These are phyloP conservation scores for Megacollybia marginata DNA, from an alignment of 768 basidiomycete species.

Conservation along the genomic window DNA sequence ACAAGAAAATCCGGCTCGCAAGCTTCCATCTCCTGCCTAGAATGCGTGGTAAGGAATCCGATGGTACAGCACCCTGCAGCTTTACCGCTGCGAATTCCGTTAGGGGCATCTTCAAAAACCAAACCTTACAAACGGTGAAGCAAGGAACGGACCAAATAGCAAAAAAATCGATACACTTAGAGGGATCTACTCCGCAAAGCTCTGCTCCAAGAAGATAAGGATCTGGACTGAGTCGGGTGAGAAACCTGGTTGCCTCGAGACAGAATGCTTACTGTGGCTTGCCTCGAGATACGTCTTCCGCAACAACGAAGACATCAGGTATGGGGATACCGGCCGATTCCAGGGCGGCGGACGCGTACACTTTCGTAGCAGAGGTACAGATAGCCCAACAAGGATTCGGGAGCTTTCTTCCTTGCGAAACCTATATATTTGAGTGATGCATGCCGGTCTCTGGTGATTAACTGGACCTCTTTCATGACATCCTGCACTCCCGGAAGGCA, in stretches of 20 bases:
- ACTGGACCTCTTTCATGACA: conserved; percentile 47
- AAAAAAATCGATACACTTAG: conserved; percentile 37
- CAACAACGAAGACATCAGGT: conserved; percentile 69
- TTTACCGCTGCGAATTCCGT: conserved; percentile 72
- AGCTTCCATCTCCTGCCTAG: conserved; percentile 56
- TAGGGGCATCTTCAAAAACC: conserved; percentile 90
- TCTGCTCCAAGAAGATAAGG: conserved; percentile 86
- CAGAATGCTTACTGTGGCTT: conserved; percentile 57
- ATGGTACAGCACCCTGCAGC: conserved; percentile 82
- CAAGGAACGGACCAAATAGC: conserved; percentile 2
- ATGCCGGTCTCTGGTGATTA: too few relatives aligned
- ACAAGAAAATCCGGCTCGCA: conserved; percentile 64
- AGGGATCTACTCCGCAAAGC: conserved; percentile 54
- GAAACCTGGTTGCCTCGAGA: conserved; percentile 2
- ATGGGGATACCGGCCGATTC: conserved; percentile 55
- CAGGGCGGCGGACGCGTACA: conserved; percentile 71
- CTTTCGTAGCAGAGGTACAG: conserved; percentile 77
- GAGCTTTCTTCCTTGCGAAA: conserved; percentile 25
- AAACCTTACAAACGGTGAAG: conserved; percentile 38
- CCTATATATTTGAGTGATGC: conserved; percentile 15
- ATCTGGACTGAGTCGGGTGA: conserved; percentile 50
- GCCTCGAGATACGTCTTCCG: conserved; percentile 77
- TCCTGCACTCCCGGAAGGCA: conserved; percentile 64
- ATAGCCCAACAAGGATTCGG: conserved; percentile 78
- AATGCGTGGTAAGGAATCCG: conserved; percentile 78